Base-by-base conservation (phyloP, 352 stramenopile species). In the Aphanomyces invadans region DNA sequence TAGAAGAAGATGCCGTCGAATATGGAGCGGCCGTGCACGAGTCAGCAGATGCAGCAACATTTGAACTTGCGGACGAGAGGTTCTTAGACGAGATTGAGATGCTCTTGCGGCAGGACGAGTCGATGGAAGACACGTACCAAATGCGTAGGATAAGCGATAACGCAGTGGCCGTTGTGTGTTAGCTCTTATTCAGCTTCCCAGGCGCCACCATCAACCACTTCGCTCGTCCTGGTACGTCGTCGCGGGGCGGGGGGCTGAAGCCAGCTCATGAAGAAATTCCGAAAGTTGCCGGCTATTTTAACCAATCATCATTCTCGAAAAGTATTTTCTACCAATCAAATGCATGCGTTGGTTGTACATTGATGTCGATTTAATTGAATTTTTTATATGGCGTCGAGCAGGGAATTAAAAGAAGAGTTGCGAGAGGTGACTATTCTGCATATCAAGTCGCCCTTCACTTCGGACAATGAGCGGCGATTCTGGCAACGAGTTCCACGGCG, bases 281-380 rank as follows among this genome's bases (percentile, higher is more conserved):
- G n/a, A n/a, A n/a, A n/a, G n/a, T n/a, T n/a, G n/a, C n/a, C n/a
- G n/a, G n/a, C n/a, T n/a, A n/a, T 54, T 54, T 21, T 28, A 54
- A 1, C 46, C 46, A 54, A 54, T 54, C 46, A 54, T 29, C 39
- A 48, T n/a, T 48, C 39, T 48, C 39, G n/a, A n/a, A n/a, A 48
- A 48, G n/a, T 48, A 48, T n/a, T 57, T 57, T 57, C 23, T 38
- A n/a, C 49, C 49, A 57, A 57, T 57, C 7, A 42, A 42, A 42
- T 42, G 7, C 7, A 42, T 42, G 36, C 36, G 36, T 42, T 42
- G 36, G 36, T 42, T 42, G 36, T 42, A 42, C 36, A 15, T 42
- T n/a, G 7, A 42, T 42, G 36, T 15, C 36, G 36, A 42, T 42
- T 42, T 42, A 42, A 42, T 42, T 42, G 7, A 15, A 42, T 7